Conservation (phyloP, 2,329 filamentous ascomycete genomes). For the Colletotrichum sidae region DNA sequence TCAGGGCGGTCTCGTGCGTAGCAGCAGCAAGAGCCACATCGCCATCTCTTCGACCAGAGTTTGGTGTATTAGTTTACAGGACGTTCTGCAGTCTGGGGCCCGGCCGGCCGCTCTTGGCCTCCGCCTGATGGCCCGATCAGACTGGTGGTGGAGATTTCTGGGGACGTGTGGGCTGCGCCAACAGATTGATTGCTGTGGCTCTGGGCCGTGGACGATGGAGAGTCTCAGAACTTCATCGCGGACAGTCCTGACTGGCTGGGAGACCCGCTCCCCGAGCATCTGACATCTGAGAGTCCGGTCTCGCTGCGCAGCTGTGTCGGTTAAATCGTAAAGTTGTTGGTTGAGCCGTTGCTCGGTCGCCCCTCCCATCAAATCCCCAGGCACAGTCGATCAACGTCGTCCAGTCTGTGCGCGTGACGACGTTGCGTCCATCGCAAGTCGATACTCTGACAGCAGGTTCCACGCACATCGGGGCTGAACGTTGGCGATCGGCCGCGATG, state of each 20-base stretch:
- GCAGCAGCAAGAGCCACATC: slow-evolving; percentile 16
- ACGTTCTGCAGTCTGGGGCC: slow-evolving; percentile 21
- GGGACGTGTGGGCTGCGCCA: slow-evolving; percentile 10
- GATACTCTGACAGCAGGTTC: slow-evolving; percentile 4
- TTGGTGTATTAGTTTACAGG: slow-evolving; percentile 22
- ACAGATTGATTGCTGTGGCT: slow-evolving; percentile 26
- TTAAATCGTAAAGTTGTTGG: slow-evolving; percentile 8
- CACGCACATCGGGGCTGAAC: not conserved
- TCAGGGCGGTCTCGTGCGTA: slow-evolving; percentile 5
- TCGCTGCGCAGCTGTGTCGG: slow-evolving; percentile 2
- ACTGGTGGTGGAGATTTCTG: slow-evolving; percentile 23
- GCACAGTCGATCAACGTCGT: not conserved
- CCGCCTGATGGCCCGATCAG: slow-evolving; percentile 23
- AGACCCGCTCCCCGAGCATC: not conserved
- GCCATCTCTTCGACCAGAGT: slow-evolving; percentile 19
- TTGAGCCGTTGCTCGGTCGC: not conserved
- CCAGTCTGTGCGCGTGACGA: slow-evolving; percentile 23
- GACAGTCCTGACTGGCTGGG: slow-evolving; percentile 12
- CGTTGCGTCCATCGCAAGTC: slow-evolving; percentile 14
- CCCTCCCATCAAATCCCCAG: too few relatives aligned
- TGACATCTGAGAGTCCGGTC: slow-evolving; percentile 1
- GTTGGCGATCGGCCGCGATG: slow-evolving; percentile 1
- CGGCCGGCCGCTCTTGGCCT: slow-evolving; percentile 18
- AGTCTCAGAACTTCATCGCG: slow-evolving; percentile 18
- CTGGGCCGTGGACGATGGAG: slow-evolving; percentile 13